Base-by-base conservation (phyloP, 2,329 filamentous ascomycete species). In the Colletotrichum tanaceti region DNA sequence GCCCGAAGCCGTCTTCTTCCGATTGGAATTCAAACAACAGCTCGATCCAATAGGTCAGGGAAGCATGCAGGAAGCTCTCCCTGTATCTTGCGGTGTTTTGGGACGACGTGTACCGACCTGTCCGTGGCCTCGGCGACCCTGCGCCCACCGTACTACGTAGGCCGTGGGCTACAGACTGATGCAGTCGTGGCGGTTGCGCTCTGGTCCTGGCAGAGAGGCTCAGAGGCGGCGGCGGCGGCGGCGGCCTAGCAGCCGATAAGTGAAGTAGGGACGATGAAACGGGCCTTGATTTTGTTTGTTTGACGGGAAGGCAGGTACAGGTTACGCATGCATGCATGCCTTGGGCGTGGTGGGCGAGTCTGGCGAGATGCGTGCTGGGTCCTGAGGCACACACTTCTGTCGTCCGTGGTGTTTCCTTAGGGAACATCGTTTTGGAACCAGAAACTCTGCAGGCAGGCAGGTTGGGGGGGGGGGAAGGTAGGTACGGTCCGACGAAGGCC, bases 1-100 rank as follows among this genome's bases (percentile, higher is more conserved):
- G 65, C 65, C 65, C 62, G 65, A 68, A 68, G 62, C 62, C 65
- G 65, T 55, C 22, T 52, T 35, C 43, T 60, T 64, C 62, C 65
- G 65, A 68, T 65, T 68, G 65, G 65, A 61, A 61, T 38, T 44
- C 55, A 61, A 65, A 68, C 65, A 61, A 50, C 65, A 68, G 55
- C 65, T 68, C 18, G 62, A 68, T 68, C 65, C 62, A 61, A 68
- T 58, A 55, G 50, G 38, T 61, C 41, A 38, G 32, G 44, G 24
- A 55, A 24, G 18, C 11, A 38, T 43, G 24, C 16, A 50, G 28
- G 18, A 38, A 50, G 46, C 22, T 50, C 52, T 52, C 64, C 52
- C 64, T 63, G 64, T 53, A 58, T 65, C 41, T 43, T 22, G 22
- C 57, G 55, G 50, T 59, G 43, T 47, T 35, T 47, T 59, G 38